Evolutionary conservation across 2,329 filamentous ascomycete genomes (phyloP), one percentile per base, ranked within the genome.

Genomic region (Grosmannia penicillata): DNA sequence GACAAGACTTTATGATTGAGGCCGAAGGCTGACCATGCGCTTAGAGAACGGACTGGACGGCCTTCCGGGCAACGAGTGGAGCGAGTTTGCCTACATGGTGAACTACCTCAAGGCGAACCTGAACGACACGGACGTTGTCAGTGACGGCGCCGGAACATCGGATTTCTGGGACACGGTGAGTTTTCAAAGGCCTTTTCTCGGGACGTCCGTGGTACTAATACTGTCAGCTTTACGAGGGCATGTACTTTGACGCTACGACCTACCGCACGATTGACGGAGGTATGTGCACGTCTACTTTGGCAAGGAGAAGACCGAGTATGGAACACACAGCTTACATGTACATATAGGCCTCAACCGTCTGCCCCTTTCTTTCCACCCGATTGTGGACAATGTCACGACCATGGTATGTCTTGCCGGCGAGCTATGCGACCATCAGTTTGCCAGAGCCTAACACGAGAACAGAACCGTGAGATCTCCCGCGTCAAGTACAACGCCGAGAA

Each of bases 241-340:
- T 72, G 6, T 80, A 79, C 53, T 78, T 78, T 50, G 49, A 53
- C 1, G 73, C 75, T 0, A 68, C 68, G 0, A 61, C 62, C 4
- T 80, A 71, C 72, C 61, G 59, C n/a, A 81, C 77, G 4, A 78
- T 82, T 44, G 71, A 82, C 48, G 62, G 63, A 36, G 63, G 61
- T 49, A 42, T 11, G 45, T 33, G 13, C 15, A 13, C 11, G 4
- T 37, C 15, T 13, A n/a, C n/a, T n/a, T n/a, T n/a, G n/a, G n/a
- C n/a, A n/a, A n/a, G n/a, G n/a, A n/a, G n/a, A n/a, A n/a, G n/a
- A n/a, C n/a, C n/a, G n/a, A n/a, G n/a, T n/a, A n/a, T n/a, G n/a
- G n/a, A n/a, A n/a, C n/a, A n/a, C n/a, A n/a, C n/a, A n/a, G n/a
- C n/a, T n/a, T n/a, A n/a, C n/a, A n/a, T n/a, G n/a, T n/a, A 28